phyloP scores from a whole-genome alignment of 1,284 basidiomycete genomes.

The Marasmius tenuissimus region DNA sequence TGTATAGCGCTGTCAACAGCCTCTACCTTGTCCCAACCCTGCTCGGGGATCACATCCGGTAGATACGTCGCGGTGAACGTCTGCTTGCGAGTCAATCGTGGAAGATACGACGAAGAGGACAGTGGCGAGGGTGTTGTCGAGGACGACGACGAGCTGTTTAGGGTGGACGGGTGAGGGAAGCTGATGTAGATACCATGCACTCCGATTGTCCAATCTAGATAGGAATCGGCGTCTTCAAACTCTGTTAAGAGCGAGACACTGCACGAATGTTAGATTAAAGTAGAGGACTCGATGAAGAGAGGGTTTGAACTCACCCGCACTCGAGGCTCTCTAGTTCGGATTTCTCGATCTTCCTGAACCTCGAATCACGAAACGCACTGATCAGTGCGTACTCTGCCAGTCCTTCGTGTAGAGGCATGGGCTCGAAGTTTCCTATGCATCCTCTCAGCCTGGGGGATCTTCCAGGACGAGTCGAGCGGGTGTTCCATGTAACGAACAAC shows the following conservation, averaged over 20 bases:
- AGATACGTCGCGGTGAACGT: slow-evolving; percentile 88
- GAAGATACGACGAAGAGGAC: slow-evolving; percentile 61
- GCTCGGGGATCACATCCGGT: slow-evolving; percentile 90
- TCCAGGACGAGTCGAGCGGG: slow-evolving; percentile 55
- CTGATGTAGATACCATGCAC: slow-evolving; percentile 91
- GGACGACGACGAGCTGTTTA: slow-evolving; percentile 48
- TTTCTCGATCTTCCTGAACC: slow-evolving; percentile 72
- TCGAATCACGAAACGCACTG: slow-evolving; percentile 74
- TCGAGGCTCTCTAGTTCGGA: slow-evolving; percentile 79
- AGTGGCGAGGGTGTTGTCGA: slow-evolving; percentile 66
- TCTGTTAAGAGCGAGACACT: slow-evolving; percentile 92
- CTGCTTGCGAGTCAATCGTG: slow-evolving; percentile 52
- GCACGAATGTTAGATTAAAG: slow-evolving; percentile 8
- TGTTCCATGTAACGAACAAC: slow-evolving; percentile 97
- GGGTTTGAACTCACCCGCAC: slow-evolving; percentile 62
- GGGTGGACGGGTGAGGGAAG: slow-evolving; percentile 75
- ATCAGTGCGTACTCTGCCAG: slow-evolving; percentile 89
- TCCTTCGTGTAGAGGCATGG: slow-evolving; percentile 74
- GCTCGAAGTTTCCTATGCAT: slow-evolving; percentile 94
- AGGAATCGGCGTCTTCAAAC: slow-evolving; percentile 84
- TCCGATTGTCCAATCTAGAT: slow-evolving; percentile 92
- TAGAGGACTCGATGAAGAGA: slow-evolving; percentile 2
- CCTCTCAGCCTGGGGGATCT: slow-evolving; percentile 75
- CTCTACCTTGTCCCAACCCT: slow-evolving; percentile 91
- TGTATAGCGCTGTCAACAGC: slow-evolving; percentile 89